Evolutionary conservation across 257 asterid species (phyloP), one percentile per base, ranked within the genome.

Genomic region (Eucommia ulmoides): DNA sequence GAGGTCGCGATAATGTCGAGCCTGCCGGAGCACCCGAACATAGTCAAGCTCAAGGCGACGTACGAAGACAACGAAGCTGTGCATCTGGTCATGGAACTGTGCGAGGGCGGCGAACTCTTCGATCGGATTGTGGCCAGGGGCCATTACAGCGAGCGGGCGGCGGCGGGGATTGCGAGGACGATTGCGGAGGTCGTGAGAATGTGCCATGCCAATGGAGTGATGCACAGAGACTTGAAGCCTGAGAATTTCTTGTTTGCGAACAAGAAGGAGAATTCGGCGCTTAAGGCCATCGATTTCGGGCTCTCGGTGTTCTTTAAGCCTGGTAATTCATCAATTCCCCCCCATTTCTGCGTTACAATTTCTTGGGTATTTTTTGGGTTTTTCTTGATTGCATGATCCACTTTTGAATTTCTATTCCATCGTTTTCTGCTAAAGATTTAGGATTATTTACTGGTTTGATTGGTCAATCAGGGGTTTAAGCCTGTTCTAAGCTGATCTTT

Each of bases 71-170:
- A 63, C 41, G 45, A 49, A 8, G 53, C 53, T 42, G 59, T 63
- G 8, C 63, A 63, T 52, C 18, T 63, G 41, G 63, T 63, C 29
- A 63, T 63, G 68, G 68, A 63, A 45, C 51, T 63, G 21, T 63
- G 68, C 41, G 52, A 56, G 52, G 68, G 68, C 2, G 68, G 68
- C 2, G 68, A 63, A 19, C 58, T 63, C 16, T 63, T 63, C 11
- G 68, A 63, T 22, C 41, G 68, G 38, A 63, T 63, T 26, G 68
- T 63, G 15, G 50, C 55, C 2, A 63, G 58, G 29, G 68, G 68
- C 7, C 68, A 63, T 51, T 63, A 50, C 26, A 63, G 50, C 47
- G 68, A 63, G 42, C 42, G 55, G 41, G 58, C 46, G 24, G 68
- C 68, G 2, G 68, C 63, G 22, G 35, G 23, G 44, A 22, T 63